phyloP scores from a whole-genome alignment of 1,284 basidiomycete species.

The Inonotus obliquus region DNA sequence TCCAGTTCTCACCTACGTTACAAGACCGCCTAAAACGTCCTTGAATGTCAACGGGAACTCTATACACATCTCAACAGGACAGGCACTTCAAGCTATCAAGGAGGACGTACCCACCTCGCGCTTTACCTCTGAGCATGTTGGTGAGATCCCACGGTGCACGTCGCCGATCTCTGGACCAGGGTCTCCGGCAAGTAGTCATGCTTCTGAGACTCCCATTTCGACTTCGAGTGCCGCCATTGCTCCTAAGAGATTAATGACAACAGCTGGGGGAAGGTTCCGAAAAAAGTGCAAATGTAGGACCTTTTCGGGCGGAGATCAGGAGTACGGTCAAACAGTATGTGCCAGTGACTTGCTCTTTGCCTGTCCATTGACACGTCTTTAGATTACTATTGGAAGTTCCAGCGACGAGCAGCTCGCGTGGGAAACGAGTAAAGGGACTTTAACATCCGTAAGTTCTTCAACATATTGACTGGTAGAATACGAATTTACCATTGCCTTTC shows the following conservation, averaged over 20 bases:
- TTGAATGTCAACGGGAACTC: not conserved
- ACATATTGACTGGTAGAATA: not conserved
- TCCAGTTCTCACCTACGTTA: not conserved
- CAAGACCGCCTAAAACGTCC: not conserved
- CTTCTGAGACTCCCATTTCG: not conserved
- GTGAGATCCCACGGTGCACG: not conserved
- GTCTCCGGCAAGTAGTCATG: not conserved
- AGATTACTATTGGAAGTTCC: conserved; percentile 5
- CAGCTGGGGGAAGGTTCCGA: not conserved
- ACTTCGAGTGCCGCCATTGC: not conserved
- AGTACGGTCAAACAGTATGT: conserved; percentile 2
- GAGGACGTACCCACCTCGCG: not conserved
- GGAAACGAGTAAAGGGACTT: not conserved
- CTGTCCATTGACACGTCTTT: not conserved
- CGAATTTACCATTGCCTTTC: not conserved
- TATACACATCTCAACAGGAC: not conserved
- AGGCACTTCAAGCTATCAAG: not conserved
- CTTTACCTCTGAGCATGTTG: not conserved
- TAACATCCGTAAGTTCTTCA: conserved; percentile 3
- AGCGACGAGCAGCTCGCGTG: conserved; percentile 4
- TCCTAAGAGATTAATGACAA: not conserved
- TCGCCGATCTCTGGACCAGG: not conserved
- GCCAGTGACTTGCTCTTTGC: not conserved
- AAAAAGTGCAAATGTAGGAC: not conserved
- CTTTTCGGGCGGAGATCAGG: not conserved